Evolutionary conservation across 116 monocot species (phyloP).

Genomic region (Trichopus zeylanicus): DNA sequence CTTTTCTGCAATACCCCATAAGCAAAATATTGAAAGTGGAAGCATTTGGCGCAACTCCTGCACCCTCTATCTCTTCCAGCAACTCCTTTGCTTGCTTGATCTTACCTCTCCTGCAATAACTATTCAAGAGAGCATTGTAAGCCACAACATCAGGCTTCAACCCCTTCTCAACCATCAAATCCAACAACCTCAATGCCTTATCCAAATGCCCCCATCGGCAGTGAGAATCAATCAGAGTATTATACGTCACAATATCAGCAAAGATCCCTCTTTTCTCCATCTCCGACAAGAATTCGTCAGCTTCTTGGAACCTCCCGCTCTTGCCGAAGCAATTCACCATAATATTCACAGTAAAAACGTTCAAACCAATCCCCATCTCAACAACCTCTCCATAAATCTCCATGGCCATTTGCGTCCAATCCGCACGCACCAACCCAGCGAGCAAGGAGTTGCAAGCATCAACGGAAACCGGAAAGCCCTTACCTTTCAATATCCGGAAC

Average conservation of each 20-base stretch:
- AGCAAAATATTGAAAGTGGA: constrained; percentile 76
- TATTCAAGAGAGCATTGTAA: constrained; percentile 74
- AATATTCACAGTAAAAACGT: constrained; percentile 79
- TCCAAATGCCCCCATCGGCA: constrained; percentile 47
- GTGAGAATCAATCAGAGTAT: constrained; percentile 66
- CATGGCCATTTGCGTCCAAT: constrained; percentile 56
- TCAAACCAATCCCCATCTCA: constrained; percentile 29
- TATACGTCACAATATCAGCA: constrained; percentile 77
- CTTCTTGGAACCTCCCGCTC: constrained; percentile 32
- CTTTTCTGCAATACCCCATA: constrained; percentile 39
- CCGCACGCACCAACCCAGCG: constrained; percentile 48
- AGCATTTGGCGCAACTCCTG: constrained; percentile 35
- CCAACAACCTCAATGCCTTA: constrained; percentile 40
- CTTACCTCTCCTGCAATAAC: constrained; percentile 48
- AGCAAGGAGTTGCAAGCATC: constrained; percentile 75
- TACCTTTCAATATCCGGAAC: constrained; percentile 33
- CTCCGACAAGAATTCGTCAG: constrained; percentile 36
- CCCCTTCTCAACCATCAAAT: constrained; percentile 46
- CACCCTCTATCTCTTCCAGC: constrained; percentile 25
- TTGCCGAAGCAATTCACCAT: constrained; percentile 78
- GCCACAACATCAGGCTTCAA: constrained; percentile 56
- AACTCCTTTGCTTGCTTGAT: constrained; percentile 36
- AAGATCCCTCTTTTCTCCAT: constrained; percentile 70
- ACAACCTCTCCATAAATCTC: constrained; percentile 47
- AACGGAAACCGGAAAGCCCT: constrained; percentile 33